Conservation (phyloP, 2,329 filamentous ascomycete genomes). For the Paraconiothyrium brasiliense region DNA sequence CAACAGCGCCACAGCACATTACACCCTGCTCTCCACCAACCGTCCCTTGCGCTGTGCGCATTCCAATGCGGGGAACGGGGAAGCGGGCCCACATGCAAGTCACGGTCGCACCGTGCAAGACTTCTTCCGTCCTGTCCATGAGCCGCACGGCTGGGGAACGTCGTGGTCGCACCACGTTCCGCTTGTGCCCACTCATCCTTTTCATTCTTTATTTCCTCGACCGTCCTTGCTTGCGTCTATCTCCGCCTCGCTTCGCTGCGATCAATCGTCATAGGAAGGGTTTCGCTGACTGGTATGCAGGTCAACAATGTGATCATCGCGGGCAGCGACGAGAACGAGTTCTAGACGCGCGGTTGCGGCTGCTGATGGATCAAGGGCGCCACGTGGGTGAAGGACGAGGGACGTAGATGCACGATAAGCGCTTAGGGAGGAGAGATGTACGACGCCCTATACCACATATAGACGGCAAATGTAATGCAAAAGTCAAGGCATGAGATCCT, state of each 20-base stretch:
- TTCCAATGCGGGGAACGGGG: constrained; percentile 20
- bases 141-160: constrained; percentile 17
- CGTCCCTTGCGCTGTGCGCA: constrained; percentile 16
- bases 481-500: constrained; percentile 1
- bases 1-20: constrained; percentile 13
- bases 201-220: background rate
- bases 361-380: constrained; percentile 1
- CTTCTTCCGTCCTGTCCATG: constrained; percentile 17
- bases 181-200: constrained; percentile 3
- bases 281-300: constrained; percentile 39
- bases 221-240: constrained; percentile 12
- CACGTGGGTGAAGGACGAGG: constrained; percentile 7
- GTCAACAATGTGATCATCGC: constrained; percentile 92
- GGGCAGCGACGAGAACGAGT: constrained; percentile 86
- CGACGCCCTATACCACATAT: constrained; percentile 19
- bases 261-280: no score
- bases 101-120: constrained; percentile 20
- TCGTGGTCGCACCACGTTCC: constrained; percentile 14
- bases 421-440: background rate
- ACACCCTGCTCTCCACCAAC: constrained; percentile 19
- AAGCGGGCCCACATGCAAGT: constrained; percentile 19
- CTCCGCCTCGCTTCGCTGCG: constrained; percentile 5
- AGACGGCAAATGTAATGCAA: constrained; percentile 18
- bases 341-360: constrained; percentile 59
- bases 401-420: background rate